phyloP scores from a whole-genome alignment of 1,139 yeast genomes.

The Candida pseudocylindracea region DNA sequence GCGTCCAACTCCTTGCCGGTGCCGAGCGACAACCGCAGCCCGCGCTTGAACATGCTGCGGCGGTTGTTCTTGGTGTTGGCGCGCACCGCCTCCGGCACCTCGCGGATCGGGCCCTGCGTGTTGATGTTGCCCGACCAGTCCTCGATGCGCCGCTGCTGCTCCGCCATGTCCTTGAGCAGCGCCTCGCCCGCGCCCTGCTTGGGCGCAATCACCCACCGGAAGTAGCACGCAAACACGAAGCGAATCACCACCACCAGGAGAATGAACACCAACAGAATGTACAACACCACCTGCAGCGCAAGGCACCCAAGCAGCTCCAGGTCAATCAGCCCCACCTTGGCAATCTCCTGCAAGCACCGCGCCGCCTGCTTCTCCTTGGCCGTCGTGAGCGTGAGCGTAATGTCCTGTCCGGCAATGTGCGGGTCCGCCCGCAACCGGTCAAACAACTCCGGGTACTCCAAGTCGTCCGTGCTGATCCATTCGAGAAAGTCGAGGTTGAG shows the following conservation, averaged over 20 bases:
- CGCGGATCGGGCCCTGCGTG: conserved; percentile 28
- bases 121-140: conserved; percentile 47
- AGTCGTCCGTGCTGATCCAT: conserved; percentile 50
- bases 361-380: conserved; percentile 51
- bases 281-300: conserved; percentile 68
- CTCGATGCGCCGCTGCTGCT: conserved; percentile 41
- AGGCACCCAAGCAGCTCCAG: conserved; percentile 90
- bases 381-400: conserved; percentile 54
- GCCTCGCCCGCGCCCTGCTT: conserved; percentile 58
- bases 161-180: conserved; percentile 22
- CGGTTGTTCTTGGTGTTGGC: conserved; percentile 21
- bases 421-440: conserved; percentile 34
- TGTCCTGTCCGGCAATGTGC: conserved; percentile 51
- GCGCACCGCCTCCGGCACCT: conserved; percentile 27
- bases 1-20: conserved; percentile 15
- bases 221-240: conserved; percentile 73
- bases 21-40: conserved; percentile 16
- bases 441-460: conserved; percentile 53
- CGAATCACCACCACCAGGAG: conserved; percentile 56
- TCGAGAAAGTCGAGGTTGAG: conserved; percentile 55
- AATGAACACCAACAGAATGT: conserved; percentile 64
- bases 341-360: conserved; percentile 67
- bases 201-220: conserved; percentile 61
- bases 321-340: conserved; percentile 77
- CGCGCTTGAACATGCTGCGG: conserved; percentile 16